Percentiles rank a stretch among this genome's conserved stretches.
Evolutionary conservation across 1,284 basidiomycete genomes (phyloP).

Genomic region (Irpex sp.): DNA sequence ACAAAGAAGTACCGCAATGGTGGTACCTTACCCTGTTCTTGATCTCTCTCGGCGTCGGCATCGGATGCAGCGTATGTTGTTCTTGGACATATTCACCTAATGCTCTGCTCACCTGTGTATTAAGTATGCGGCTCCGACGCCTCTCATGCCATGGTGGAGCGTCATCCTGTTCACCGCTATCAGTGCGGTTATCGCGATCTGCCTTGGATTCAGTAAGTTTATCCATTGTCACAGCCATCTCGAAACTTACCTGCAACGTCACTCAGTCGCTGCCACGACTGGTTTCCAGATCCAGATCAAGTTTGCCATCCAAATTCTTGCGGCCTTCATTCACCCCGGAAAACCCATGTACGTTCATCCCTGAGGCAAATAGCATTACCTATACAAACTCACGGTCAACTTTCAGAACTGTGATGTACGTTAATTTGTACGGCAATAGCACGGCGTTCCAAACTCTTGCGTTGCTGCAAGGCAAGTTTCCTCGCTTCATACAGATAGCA

Average conservation of each 20-base stretch:
- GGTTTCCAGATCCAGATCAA: slow-evolving; percentile 47
- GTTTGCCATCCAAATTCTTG: slow-evolving; percentile 56
- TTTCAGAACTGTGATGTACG: slow-evolving; percentile 46
- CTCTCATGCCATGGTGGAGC: slow-evolving; percentile 53
- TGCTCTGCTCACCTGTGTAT: background rate
- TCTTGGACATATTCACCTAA: background rate
- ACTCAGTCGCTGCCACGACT: slow-evolving; percentile 47
- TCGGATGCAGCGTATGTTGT: slow-evolving; percentile 41
- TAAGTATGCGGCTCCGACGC: slow-evolving; percentile 39
- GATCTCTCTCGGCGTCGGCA: slow-evolving; percentile 46
- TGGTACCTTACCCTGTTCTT: slow-evolving; percentile 46
- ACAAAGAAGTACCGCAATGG: slow-evolving; percentile 52
- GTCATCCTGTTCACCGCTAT: slow-evolving; percentile 45
- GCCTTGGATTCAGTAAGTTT: slow-evolving; percentile 46
- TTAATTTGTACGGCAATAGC: slow-evolving; percentile 51
- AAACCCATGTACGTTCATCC: slow-evolving; percentile 41
- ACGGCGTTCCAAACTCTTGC: slow-evolving; percentile 59
- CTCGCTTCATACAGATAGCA: background rate
- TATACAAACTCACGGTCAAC: background rate
- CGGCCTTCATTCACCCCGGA: slow-evolving; percentile 58
- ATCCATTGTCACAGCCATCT: background rate
- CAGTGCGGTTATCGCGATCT: slow-evolving; percentile 42
- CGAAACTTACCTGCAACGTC: background rate
- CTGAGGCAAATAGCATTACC: background rate
- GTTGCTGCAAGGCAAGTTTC: slow-evolving; percentile 42